Conservation (phyloP, 2,329 filamentous ascomycete species). For the Samsoniella hepiali region DNA sequence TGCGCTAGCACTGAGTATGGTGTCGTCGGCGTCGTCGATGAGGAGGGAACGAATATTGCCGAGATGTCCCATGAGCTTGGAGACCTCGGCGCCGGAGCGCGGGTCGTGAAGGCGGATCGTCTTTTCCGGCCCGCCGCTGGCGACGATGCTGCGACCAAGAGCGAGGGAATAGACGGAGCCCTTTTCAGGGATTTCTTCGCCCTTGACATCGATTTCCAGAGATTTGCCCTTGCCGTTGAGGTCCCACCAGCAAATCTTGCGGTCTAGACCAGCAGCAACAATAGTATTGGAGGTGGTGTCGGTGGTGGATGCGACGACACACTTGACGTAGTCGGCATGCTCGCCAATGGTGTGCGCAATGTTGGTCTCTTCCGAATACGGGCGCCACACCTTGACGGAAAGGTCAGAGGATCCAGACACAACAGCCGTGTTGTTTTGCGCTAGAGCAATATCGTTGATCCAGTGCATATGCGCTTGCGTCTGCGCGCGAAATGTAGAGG, state of each 20-base stretch:
- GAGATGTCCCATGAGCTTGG: conserved; percentile 94
- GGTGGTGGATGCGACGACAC: conserved; percentile 69
- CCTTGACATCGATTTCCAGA: conserved; percentile 78
- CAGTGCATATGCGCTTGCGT: conserved; percentile 84
- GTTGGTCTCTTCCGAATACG: conserved; percentile 58
- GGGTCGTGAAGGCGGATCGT: conserved; percentile 91
- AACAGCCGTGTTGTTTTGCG: conserved; percentile 72
- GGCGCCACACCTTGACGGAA: conserved; percentile 89
- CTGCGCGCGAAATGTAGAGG: conserved; percentile 58
- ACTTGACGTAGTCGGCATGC: conserved; percentile 96
- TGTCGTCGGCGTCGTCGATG: conserved; percentile 83
- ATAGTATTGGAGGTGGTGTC: conserved; percentile 74
- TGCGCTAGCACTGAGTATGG: conserved; percentile 88
- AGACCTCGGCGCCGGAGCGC: conserved; percentile 81
- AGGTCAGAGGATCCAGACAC: conserved; percentile 93
- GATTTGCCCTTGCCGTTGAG: conserved; percentile 81
- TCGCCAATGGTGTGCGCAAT: conserved; percentile 72
- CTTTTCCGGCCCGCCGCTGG: conserved; percentile 90
- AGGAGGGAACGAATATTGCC: conserved; percentile 91
- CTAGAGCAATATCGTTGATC: conserved; percentile 89
- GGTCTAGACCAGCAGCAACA: conserved; percentile 87
- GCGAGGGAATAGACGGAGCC: conserved; percentile 92
- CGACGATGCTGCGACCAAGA: conserved; percentile 75
- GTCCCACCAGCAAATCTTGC: conserved; percentile 92
- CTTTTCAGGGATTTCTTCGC: conserved; percentile 82